phyloP scores from a whole-genome alignment of 2,329 filamentous ascomycete genomes.

The Ophiostoma ips region DNA sequence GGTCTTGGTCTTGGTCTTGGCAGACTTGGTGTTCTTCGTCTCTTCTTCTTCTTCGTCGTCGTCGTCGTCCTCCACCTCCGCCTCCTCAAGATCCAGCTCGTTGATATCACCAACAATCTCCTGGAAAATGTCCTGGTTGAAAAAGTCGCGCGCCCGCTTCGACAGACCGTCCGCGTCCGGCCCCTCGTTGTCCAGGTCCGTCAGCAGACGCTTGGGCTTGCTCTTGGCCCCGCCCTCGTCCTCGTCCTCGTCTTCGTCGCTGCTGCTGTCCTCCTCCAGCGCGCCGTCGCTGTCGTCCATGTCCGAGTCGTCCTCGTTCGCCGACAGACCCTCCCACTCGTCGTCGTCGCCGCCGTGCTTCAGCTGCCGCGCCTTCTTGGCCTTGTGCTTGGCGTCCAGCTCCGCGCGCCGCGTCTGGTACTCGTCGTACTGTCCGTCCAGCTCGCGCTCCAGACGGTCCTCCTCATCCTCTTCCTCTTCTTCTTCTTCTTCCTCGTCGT shows the following conservation, averaged over 20 bases:
- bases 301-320: constrained; percentile 28
- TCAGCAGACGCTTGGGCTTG: constrained; percentile 39
- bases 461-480: constrained; percentile 54
- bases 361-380: constrained; percentile 74
- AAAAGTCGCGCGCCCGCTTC: constrained; percentile 75
- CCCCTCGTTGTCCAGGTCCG: constrained; percentile 43
- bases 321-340: constrained; percentile 84
- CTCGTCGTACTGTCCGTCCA: constrained; percentile 76
- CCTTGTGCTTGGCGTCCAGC: constrained; percentile 72
- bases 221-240: constrained; percentile 25
- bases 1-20: constrained; percentile 27
- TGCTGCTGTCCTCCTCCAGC: constrained; percentile 48
- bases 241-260: constrained; percentile 45
- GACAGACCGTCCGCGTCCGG: constrained; percentile 51
- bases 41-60: constrained; percentile 29
- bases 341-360: constrained; percentile 71
- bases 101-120: constrained; percentile 57
- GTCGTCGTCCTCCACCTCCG: constrained; percentile 31
- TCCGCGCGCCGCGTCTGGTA: constrained; percentile 72
- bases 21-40: not conserved
- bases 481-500: constrained; percentile 62
- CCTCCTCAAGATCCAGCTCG: constrained; percentile 25
- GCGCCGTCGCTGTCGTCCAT: constrained; percentile 36
- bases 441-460: constrained; percentile 68
- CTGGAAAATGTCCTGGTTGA: constrained; percentile 89